Evolutionary conservation across 2,329 filamentous ascomycete genomes (phyloP).

Genomic region (Lasiodiplodia sp.): DNA sequence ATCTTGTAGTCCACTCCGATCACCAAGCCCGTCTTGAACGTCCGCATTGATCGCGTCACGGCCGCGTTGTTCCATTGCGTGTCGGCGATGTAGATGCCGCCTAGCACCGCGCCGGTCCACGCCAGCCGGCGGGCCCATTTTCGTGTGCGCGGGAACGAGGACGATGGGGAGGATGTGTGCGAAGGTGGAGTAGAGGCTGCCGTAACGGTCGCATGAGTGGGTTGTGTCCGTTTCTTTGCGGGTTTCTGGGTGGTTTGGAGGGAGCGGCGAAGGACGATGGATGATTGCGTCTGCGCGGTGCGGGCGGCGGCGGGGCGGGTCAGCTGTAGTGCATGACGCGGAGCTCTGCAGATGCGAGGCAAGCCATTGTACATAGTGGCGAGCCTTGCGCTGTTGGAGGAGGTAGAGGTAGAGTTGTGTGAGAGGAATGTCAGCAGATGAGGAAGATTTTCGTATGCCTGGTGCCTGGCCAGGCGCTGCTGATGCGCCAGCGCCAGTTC

Average conservation of each 20-base stretch:
- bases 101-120: conserved; percentile 66
- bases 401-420: background rate
- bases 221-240: conserved; percentile 32
- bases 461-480: background rate
- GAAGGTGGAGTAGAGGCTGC: conserved; percentile 65
- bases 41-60: conserved; percentile 78
- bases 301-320: conserved; percentile 33
- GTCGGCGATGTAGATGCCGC: conserved; percentile 73
- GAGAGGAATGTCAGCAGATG: background rate
- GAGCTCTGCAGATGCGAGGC: conserved; percentile 43
- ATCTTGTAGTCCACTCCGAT: conserved; percentile 95
- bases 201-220: conserved; percentile 40
- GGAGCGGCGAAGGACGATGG: conserved; percentile 38
- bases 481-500: background rate
- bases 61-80: conserved; percentile 79
- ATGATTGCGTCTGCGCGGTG: conserved; percentile 32
- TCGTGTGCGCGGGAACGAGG: conserved; percentile 60
- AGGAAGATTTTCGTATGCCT: conserved; percentile 1
- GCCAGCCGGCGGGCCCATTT: conserved; percentile 81
- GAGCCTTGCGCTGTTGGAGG: conserved; percentile 17
- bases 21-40: conserved; percentile 79
- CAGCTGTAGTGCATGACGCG: conserved; percentile 33
- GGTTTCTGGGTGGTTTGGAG: conserved; percentile 47
- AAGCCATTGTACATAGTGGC: conserved; percentile 50
- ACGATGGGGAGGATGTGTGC: background rate